Evolutionary conservation across 129 eudicot species (phyloP), one percentile per base, ranked within the genome.

Genomic region (Artemisia argyi): DNA sequence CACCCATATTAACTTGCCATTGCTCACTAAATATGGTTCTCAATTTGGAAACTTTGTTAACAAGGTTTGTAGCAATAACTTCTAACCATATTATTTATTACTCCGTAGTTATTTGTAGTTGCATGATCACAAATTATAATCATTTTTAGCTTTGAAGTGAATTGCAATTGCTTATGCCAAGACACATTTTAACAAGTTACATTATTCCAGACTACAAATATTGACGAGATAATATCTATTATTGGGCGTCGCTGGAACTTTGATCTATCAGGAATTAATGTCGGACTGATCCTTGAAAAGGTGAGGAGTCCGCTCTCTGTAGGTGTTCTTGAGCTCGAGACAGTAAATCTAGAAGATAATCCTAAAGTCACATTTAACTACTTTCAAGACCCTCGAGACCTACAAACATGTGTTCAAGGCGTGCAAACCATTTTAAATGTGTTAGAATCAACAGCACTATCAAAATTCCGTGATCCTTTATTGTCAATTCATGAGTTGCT

Each of bases 281-380:
- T 74, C 1, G 97, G 95, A 61, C 6, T 89, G 28, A 87, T 93
- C 59, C 80, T 89, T 4, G 92, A 89, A 74, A 93, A 89, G 75
- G 66, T 89, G 8, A 67, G 28, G 62, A 96, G 97, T 7, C 98
- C 96, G 1, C 78, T 80, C 50, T 93, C 97, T 3, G 71, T 65
- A 0, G 97, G 97, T 1, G 59, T 61, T n/a, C 71, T 89, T 2
- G 81, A 83, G 71, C 95, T 93, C 22, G 56, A 69, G 42, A 80
- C 82, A 19, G 65, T 1, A 20, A 75, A 87, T 18, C 92, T 95
- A 2, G 66, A 63, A 1, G 87, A 85, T 66, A 89, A 84, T 68
- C 98, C 98, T 7, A 78, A 16, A 65, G 91, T 93, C 69, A 93
- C 92, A 0, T 87, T 93, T 68, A 87, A 89, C 73, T 93, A 89